These are phyloP conservation scores for Cicer yamashitae DNA, from an alignment of 306 rosid genomes.

Conservation along the genomic window DNA sequence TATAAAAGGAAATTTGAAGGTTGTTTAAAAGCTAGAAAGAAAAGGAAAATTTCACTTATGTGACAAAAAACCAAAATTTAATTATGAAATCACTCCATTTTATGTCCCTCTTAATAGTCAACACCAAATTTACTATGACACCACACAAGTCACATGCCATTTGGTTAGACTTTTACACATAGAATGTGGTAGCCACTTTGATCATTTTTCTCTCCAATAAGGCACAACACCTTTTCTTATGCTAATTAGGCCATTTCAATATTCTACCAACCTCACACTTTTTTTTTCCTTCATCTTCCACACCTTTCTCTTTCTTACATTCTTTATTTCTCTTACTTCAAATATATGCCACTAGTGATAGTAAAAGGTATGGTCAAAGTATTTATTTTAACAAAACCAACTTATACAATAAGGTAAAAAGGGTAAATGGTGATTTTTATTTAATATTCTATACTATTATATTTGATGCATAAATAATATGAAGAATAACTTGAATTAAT, in stretches of 20 bases:
- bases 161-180: conserved; percentile 21
- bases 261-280: neutral
- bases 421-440: too few species aligned
- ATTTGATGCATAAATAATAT: too few species aligned
- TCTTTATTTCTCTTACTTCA: conserved; percentile 17
- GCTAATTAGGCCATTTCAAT: conserved; percentile 5
- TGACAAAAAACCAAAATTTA: conserved; percentile 26
- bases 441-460: too few species aligned
- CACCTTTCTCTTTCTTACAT: conserved; percentile 24
- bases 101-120: conserved; percentile 19
- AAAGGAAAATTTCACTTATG: neutral
- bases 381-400: too few species aligned
- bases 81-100: neutral
- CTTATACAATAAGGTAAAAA: too few species aligned
- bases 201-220: conserved; percentile 16
- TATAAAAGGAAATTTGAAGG: neutral
- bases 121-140: neutral
- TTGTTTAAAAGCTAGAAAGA: neutral
- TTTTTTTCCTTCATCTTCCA: neutral
- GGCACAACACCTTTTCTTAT: neutral
- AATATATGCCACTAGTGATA: conserved; percentile 12
- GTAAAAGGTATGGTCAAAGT: neutral
- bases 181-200: neutral
- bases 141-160: conserved; percentile 1
- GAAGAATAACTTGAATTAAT: too few species aligned